Percentiles rank a stretch among this genome's conserved stretches.
phyloP scores from a whole-genome alignment of 2,329 filamentous ascomycete species.

The Ophiostoma sp. region DNA sequence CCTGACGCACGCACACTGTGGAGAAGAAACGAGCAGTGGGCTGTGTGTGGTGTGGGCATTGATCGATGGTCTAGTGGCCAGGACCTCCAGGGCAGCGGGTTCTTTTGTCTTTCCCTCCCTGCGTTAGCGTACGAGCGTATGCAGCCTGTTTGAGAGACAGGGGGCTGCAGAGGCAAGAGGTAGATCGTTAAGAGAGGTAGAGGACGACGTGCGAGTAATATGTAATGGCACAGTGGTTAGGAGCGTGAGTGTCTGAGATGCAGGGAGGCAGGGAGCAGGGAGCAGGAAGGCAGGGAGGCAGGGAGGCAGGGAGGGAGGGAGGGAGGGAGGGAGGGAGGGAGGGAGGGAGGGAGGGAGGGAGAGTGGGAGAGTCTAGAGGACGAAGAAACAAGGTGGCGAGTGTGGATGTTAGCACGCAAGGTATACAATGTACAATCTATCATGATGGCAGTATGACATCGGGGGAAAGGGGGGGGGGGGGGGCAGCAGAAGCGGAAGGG shows the following conservation, averaged over 20 bases:
- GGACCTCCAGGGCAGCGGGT: conserved; percentile 1
- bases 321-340: too few species aligned
- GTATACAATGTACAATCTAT: neutral
- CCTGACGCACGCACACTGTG: conserved; percentile 13
- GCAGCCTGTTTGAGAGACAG: conserved; percentile 1
- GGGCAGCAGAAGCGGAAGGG: neutral
- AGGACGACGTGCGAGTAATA: neutral
- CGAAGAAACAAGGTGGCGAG: neutral
- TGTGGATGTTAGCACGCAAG: neutral
- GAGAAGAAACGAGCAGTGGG: neutral
- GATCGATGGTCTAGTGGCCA: neutral
- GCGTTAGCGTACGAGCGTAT: conserved; percentile 19
- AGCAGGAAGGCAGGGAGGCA: neutral
- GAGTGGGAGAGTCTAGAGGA: too few species aligned
- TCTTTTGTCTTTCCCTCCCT: conserved; percentile 18
- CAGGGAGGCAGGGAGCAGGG: neutral
- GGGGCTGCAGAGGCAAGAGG: neutral
- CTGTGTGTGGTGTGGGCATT: neutral
- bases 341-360: too few species aligned
- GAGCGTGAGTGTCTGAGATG: neutral
- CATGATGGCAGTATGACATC: too few species aligned
- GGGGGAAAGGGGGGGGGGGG: too few species aligned
- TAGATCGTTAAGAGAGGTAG: neutral
- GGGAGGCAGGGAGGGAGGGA: neutral
- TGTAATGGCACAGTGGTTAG: neutral